Evolutionary conservation across 2,329 filamentous ascomycete species (phyloP).

Genomic region (Clonostachys sp.): DNA sequence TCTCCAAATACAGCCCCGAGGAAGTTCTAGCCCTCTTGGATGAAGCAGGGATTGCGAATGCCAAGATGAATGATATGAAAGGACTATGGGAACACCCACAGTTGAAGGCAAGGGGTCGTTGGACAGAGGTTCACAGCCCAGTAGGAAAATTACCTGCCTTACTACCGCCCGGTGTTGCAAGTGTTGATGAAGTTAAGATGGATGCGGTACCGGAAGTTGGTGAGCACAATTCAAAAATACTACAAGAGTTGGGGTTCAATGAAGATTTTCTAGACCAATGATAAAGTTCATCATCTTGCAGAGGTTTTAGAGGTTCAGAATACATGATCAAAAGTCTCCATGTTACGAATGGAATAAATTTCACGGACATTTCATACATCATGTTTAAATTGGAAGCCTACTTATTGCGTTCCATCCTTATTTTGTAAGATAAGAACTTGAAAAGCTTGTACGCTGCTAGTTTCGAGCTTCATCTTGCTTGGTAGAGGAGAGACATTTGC

Average conservation of each 20-base stretch:
- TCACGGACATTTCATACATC: too few relatives aligned
- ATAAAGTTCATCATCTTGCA: too few relatives aligned
- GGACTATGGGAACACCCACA: conserved; percentile 50
- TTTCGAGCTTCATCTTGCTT: too few relatives aligned
- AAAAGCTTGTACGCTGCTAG: too few relatives aligned
- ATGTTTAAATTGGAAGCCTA: too few relatives aligned
- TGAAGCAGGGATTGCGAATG: conserved; percentile 45
- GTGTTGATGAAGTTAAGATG: conserved; percentile 22
- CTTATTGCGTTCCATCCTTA: too few relatives aligned
- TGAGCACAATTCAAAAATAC: conserved; percentile 34
- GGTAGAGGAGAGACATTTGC: too few relatives aligned
- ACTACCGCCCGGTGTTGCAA: conserved; percentile 38
- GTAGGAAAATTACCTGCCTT: conserved; percentile 40
- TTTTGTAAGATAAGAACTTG: too few relatives aligned
- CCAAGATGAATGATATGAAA: conserved; percentile 49
- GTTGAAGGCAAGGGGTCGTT: conserved; percentile 41
- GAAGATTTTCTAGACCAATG: neutral
- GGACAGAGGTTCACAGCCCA: conserved; percentile 43
- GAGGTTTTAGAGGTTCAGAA: too few relatives aligned
- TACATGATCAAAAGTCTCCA: too few relatives aligned
- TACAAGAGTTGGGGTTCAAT: neutral
- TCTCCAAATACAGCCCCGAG: conserved; percentile 28
- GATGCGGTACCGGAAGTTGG: conserved; percentile 41
- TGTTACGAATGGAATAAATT: too few relatives aligned
- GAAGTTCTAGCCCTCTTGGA: conserved; percentile 38